Evolutionary conservation across 148 eudicot genomes (phyloP), one percentile per base, ranked within the genome.

Genomic region (Amaranthus hypochondriacus): DNA sequence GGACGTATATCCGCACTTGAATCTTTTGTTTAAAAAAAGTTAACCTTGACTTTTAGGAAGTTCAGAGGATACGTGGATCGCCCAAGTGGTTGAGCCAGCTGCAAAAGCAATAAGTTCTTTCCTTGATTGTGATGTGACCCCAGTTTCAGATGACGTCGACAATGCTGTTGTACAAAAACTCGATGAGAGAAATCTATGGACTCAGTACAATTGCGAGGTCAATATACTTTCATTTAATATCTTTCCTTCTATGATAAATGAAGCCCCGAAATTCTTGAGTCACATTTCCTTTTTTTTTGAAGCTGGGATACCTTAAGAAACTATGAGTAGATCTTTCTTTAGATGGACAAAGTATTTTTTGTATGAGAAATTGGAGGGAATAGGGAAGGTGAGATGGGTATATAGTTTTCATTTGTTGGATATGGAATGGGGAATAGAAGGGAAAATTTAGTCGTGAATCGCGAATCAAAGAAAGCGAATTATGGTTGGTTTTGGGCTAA

Each of bases 151-250:
- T 55, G 73, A 63, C 48, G 66, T 56, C 54, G 69, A 68, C 56
- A 73, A 59, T 72, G 60, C 56, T 48, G 65, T 61, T 0, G 84
- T 69, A 54, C 68, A 68, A 44, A 85, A 86, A 75, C 59, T 86
- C 61, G 62, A 66, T 39, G 85, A 81, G 71, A 86, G 87, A 76
- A 96, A 94, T 81, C 84, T 94, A 75, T 94, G 97, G 97, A 87
- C 89, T 62, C 98, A 71, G 51, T 78, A 86, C 77, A 82, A 81
- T 14, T 91, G 98, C 79, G 81, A 89, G 98, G 98, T 93, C 47
- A 76, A 49, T 52, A 67, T 60, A 68, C 5, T 12, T 15, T 50
- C 5, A 2, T 1, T 11, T 59, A 7, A 28, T 28, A 18, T 50
- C 1, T 1, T 49, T 4, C 46, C 44, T 50, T n/a, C n/a, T 67